phyloP scores from a whole-genome alignment of 2,329 filamentous ascomycete species.

The Cadophora gregata region DNA sequence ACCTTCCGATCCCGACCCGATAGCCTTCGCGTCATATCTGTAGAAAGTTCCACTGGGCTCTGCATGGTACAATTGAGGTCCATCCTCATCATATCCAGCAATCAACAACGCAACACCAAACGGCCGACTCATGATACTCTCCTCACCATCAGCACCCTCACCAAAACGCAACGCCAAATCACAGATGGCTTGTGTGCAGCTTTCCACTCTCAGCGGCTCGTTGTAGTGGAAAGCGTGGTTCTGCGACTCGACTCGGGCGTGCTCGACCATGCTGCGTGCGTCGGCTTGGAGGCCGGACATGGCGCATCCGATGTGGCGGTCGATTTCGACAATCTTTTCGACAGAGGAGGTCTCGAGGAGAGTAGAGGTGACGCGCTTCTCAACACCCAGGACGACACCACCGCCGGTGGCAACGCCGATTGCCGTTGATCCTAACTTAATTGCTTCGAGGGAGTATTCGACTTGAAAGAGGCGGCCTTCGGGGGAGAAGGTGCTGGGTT shows the following conservation, averaged over 20 bases:
- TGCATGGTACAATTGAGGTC: conserved; percentile 95
- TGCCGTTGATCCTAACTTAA: conserved; percentile 98
- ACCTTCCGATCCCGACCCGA: conserved; percentile 95
- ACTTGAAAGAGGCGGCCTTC: conserved; percentile 99
- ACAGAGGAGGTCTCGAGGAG: conserved; percentile 97
- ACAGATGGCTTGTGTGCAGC: conserved; percentile 98
- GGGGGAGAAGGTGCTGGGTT: conserved; percentile 93
- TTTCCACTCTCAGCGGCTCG: conserved; percentile 93
- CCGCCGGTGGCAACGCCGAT: conserved; percentile 97
- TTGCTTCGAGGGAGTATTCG: conserved; percentile 99
- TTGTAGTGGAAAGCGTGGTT: conserved; percentile 98
- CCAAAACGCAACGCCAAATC: conserved; percentile 95
- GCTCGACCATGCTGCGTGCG: conserved; percentile 96
- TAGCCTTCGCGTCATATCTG: conserved; percentile 98
- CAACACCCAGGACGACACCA: conserved; percentile 94
- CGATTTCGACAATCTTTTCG: conserved; percentile 99
- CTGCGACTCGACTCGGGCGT: conserved; percentile 96
- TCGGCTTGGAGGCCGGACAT: conserved; percentile 99
- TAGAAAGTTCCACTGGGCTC: conserved; percentile 99
- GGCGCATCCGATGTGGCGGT: conserved; percentile 97
- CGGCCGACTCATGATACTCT: conserved; percentile 97
- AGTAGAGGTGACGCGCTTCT: conserved; percentile 98
- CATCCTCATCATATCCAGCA: conserved; percentile 96
- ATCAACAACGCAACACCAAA: conserved; percentile 97
- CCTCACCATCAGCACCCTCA: conserved; percentile 95